These are phyloP conservation scores for Malassezia psittaci DNA, from an alignment of 1,284 basidiomycete genomes.

Conservation along the genomic window DNA sequence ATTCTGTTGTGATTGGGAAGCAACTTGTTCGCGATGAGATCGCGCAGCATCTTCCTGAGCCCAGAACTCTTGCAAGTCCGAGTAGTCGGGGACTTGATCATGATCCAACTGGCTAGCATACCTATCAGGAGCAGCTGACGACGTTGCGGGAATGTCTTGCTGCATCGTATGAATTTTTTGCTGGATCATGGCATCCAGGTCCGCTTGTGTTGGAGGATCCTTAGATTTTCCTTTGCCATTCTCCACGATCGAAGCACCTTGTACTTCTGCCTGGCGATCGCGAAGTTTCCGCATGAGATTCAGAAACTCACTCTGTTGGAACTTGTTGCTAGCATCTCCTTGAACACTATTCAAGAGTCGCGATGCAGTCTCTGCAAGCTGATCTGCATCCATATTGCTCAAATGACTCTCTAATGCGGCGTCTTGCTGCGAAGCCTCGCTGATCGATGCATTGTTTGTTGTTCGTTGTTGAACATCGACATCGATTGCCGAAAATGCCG, in stretches of 20 bases:
- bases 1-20: slow-evolving; percentile 15
- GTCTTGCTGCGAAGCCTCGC: background rate
- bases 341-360: slow-evolving; percentile 47
- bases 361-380: slow-evolving; percentile 48
- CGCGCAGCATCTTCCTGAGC: slow-evolving; percentile 43
- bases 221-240: slow-evolving; percentile 27
- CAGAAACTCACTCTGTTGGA: slow-evolving; percentile 77
- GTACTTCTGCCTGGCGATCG: slow-evolving; percentile 70
- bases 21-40: slow-evolving; percentile 23
- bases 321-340: slow-evolving; percentile 66
- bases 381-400: slow-evolving; percentile 34
- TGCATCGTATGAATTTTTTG: background rate
- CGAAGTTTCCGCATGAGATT: slow-evolving; percentile 73
- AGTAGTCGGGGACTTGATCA: background rate
- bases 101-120: background rate
- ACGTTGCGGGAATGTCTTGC: background rate
- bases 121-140: background rate
- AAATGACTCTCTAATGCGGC: slow-evolving; percentile 1
- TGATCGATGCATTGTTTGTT: slow-evolving; percentile 10
- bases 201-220: background rate
- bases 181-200: slow-evolving; percentile 7
- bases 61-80: slow-evolving; percentile 26
- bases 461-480: slow-evolving; percentile 18
- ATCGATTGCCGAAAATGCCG: slow-evolving; percentile 38
- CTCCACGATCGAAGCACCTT: slow-evolving; percentile 65